Evolutionary conservation across 2,329 filamentous ascomycete species (phyloP).

Genomic region (Verticillium alfalfae): DNA sequence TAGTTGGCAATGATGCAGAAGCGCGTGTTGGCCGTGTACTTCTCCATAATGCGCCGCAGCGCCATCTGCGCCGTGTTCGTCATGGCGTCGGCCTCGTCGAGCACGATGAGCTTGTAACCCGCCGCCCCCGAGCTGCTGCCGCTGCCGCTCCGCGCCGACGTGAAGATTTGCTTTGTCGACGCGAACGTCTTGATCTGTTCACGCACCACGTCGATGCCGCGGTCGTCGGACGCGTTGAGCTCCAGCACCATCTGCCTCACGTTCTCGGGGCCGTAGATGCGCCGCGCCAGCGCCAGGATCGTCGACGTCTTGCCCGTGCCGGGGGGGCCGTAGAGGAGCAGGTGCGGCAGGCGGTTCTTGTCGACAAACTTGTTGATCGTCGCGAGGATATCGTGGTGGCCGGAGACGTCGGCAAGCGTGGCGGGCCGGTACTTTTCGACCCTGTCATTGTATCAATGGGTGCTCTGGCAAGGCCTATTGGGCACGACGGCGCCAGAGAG

Average conservation of each 20-base stretch:
- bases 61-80: slow-evolving; percentile 99
- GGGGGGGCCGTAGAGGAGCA: slow-evolving; percentile 92
- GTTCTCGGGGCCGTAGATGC: slow-evolving; percentile 88
- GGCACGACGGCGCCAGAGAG: background rate
- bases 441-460: slow-evolving; percentile 39
- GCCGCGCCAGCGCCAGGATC: slow-evolving; percentile 83
- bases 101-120: slow-evolving; percentile 89
- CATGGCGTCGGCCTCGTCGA: slow-evolving; percentile 99
- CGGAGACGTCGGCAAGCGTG: slow-evolving; percentile 86
- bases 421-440: slow-evolving; percentile 95
- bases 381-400: slow-evolving; percentile 92
- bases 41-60: slow-evolving; percentile 94
- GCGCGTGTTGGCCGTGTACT: slow-evolving; percentile 94
- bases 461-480: background rate
- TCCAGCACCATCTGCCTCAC: slow-evolving; percentile 98
- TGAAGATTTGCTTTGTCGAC: slow-evolving; percentile 95
- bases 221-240: slow-evolving; percentile 93
- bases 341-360: slow-evolving; percentile 86
- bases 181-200: slow-evolving; percentile 99
- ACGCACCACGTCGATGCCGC: slow-evolving; percentile 94
- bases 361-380: slow-evolving; percentile 99
- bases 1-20: slow-evolving; percentile 99
- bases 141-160: slow-evolving; percentile 45
- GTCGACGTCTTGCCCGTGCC: slow-evolving; percentile 98
- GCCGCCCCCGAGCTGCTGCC: slow-evolving; percentile 50